Conservation (phyloP, 139 green algal genomes). For the Eudorina sp. region DNA sequence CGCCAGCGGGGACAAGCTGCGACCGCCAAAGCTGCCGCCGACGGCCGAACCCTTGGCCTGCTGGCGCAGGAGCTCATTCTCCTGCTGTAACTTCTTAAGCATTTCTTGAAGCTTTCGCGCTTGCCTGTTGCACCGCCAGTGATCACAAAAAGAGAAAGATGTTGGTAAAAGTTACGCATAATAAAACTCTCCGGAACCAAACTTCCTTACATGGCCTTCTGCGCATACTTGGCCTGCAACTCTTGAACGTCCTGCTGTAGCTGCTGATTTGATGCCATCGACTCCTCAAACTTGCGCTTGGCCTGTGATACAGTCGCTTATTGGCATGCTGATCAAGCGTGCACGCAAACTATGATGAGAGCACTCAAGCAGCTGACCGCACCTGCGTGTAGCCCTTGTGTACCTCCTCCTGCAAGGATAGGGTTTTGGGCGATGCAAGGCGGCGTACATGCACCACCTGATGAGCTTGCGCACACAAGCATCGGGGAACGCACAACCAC, state of each 20-base stretch:
- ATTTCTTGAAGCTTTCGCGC: slow-evolving; percentile 76
- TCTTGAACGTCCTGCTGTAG: slow-evolving; percentile 76
- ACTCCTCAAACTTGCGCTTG: slow-evolving; percentile 81
- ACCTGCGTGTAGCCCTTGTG: slow-evolving; percentile 73
- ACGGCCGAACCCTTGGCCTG: background rate
- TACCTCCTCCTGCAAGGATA: slow-evolving; percentile 60
- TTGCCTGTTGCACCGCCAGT: too few relatives aligned
- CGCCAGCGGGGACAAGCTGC: slow-evolving; percentile 13
- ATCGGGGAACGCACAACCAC: too few relatives aligned
- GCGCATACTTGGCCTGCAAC: slow-evolving; percentile 81
- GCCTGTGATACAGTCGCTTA: slow-evolving; percentile 66
- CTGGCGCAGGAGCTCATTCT: slow-evolving; percentile 48
- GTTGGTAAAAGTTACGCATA: too few relatives aligned
- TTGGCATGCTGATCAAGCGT: too few relatives aligned
- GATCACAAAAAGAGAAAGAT: too few relatives aligned
- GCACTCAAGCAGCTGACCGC: too few relatives aligned
- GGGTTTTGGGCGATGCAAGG: background rate
- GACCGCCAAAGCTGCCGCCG: background rate
- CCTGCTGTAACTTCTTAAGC: slow-evolving; percentile 62
- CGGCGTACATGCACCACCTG: too few relatives aligned
- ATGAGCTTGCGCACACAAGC: too few relatives aligned
- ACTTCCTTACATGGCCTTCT: slow-evolving; percentile 76
- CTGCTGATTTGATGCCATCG: slow-evolving; percentile 60
- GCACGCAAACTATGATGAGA: too few relatives aligned
- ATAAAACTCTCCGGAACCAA: too few relatives aligned